These are phyloP conservation scores for Exidia glandulosa DNA, from an alignment of 768 basidiomycete genomes.

Conservation along the genomic window DNA sequence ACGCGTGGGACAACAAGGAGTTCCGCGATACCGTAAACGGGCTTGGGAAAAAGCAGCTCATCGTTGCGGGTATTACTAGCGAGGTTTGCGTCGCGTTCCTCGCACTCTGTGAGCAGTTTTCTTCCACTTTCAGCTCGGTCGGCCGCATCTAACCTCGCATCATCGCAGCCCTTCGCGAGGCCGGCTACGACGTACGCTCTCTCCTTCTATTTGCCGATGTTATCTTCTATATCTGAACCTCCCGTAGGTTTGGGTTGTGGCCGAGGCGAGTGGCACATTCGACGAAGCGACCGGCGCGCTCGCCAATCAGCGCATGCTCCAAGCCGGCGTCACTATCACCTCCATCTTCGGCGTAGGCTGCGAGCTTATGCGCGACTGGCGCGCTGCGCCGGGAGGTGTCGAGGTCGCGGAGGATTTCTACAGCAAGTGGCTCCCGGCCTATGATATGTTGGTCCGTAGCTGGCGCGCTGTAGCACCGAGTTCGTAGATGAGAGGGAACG, in stretches of 20 bases:
- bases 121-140: constrained; percentile 39
- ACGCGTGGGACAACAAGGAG: constrained; percentile 41
- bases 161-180: constrained; percentile 33
- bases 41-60: constrained; percentile 39
- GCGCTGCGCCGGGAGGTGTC: constrained; percentile 34
- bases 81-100: constrained; percentile 23
- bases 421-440: no score
- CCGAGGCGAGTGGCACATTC: constrained; percentile 35
- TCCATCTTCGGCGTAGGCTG: constrained; percentile 33
- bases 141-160: constrained; percentile 26
- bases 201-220: no score
- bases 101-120: not conserved
- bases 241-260: constrained; percentile 29
- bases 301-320: constrained; percentile 38
- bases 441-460: no score
- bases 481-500: no score
- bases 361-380: constrained; percentile 44
- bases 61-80: constrained; percentile 37
- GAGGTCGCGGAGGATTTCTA: no score
- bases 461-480: no score
- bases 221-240: no score
- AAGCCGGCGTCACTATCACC: constrained; percentile 33
- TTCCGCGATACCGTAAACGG: constrained; percentile 36
- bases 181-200: constrained; percentile 31
- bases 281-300: constrained; percentile 29